phyloP scores from a whole-genome alignment of 495 filamentous ascomycete genomes.

The Trichoderma asperelloides region DNA sequence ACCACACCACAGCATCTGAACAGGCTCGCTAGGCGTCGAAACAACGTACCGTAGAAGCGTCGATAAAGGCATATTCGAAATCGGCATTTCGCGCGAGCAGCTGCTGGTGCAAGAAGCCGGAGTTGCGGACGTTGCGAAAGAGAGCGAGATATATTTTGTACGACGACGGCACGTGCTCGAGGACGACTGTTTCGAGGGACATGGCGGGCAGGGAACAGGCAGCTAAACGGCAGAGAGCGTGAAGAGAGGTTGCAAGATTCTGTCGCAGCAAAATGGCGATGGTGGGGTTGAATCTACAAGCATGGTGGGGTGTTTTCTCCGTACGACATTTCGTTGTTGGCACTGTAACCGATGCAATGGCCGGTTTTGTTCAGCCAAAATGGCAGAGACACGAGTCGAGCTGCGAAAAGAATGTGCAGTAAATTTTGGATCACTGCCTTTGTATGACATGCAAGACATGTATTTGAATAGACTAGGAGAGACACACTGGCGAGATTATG shows the following conservation, averaged over 20 bases:
- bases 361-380: no score
- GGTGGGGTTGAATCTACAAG: not conserved
- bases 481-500: no score
- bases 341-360: no score
- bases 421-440: no score
- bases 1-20: no score
- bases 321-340: no score
- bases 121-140: conserved; percentile 69
- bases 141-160: conserved; percentile 62
- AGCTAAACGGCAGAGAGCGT: not conserved
- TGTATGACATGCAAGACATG: no score
- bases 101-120: conserved; percentile 66
- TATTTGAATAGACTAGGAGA: no score
- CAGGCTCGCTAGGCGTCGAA: conserved; percentile 11
- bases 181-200: conserved; percentile 42
- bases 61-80: conserved; percentile 90
- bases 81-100: conserved; percentile 69
- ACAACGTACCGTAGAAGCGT: conserved; percentile 56
- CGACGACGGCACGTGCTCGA: conserved; percentile 60
- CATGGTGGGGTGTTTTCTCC: no score
- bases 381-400: no score
- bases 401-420: no score
- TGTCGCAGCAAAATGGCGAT: not conserved
- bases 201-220: not conserved
- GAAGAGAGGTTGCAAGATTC: not conserved